Conservation (phyloP, 2,329 filamentous ascomycete genomes). For the Ophiosphaerella narmari region DNA sequence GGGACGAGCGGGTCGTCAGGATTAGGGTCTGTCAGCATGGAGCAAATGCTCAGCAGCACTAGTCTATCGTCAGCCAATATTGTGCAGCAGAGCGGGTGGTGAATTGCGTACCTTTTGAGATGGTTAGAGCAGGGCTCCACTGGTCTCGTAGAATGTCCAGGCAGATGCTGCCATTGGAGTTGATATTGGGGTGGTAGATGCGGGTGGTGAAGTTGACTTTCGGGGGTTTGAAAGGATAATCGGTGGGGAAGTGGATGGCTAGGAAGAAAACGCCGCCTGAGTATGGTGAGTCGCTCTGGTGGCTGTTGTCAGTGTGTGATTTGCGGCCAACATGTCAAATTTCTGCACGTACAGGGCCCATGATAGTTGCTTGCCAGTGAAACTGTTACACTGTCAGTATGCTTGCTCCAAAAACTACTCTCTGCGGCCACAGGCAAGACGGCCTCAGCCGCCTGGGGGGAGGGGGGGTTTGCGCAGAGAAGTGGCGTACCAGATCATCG, state of each 20-base stretch:
- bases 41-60: slow-evolving; percentile 99
- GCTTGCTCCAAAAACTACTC: slow-evolving; percentile 15
- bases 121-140: slow-evolving; percentile 98
- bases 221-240: slow-evolving; percentile 99
- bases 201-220: slow-evolving; percentile 99
- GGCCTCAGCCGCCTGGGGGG: slow-evolving; percentile 36
- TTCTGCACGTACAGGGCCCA: slow-evolving; percentile 84
- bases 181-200: slow-evolving; percentile 99
- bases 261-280: slow-evolving; percentile 99
- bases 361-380: slow-evolving; percentile 99
- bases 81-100: not conserved
- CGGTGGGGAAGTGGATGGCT: slow-evolving; percentile 97
- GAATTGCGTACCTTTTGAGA: slow-evolving; percentile 80
- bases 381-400: slow-evolving; percentile 66
- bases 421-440: slow-evolving; percentile 20
- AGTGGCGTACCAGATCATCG: slow-evolving; percentile 88
- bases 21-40: slow-evolving; percentile 99
- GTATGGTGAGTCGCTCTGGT: slow-evolving; percentile 91
- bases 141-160: slow-evolving; percentile 98
- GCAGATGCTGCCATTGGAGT: slow-evolving; percentile 99
- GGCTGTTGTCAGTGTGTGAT: slow-evolving; percentile 34
- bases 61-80: slow-evolving; percentile 22
- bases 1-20: slow-evolving; percentile 98
- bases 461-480: slow-evolving; percentile 23
- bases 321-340: slow-evolving; percentile 7